Evolutionary conservation across 495 filamentous ascomycete species (phyloP).

Genomic region (Gamarada debralockiae): DNA sequence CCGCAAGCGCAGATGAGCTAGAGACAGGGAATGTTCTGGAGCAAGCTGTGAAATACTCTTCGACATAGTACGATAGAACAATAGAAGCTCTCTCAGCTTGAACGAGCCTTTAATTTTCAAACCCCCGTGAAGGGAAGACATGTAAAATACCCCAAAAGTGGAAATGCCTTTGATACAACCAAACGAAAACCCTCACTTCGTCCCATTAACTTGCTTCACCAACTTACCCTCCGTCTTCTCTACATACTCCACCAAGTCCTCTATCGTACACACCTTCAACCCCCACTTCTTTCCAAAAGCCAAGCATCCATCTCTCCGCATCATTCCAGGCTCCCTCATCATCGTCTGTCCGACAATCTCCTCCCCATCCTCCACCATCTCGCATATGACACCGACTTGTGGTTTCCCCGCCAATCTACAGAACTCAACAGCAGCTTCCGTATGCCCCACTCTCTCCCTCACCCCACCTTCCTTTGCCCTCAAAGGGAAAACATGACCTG

Average conservation of each 20-base stretch:
- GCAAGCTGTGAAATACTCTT: too few species aligned
- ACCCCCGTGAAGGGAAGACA: too few species aligned
- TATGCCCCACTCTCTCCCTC: slow-evolving; percentile 74
- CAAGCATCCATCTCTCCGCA: slow-evolving; percentile 87
- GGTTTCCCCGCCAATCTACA: slow-evolving; percentile 74
- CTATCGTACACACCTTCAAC: slow-evolving; percentile 91
- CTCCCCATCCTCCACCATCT: slow-evolving; percentile 78
- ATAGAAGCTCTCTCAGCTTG: too few species aligned
- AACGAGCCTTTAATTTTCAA: too few species aligned
- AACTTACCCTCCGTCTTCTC: slow-evolving; percentile 59
- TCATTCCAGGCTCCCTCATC: slow-evolving; percentile 70
- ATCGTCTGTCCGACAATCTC: slow-evolving; percentile 53
- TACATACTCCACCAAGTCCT: slow-evolving; percentile 76
- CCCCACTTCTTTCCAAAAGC: slow-evolving; percentile 86
- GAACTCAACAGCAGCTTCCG: slow-evolving; percentile 87
- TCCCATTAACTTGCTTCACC: slow-evolving; percentile 16
- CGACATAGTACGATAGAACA: too few species aligned
- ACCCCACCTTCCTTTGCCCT: slow-evolving; percentile 79
- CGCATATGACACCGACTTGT: slow-evolving; percentile 77
- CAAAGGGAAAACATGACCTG: slow-evolving; percentile 89
- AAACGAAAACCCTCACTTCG: neutral
- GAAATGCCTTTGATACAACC: too few species aligned
- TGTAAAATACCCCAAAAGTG: too few species aligned
- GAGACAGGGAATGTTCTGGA: too few species aligned
- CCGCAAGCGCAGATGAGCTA: too few species aligned